These are phyloP conservation scores for Lophiotrema nucula DNA, from an alignment of 495 filamentous ascomycete species.

Conservation along the genomic window DNA sequence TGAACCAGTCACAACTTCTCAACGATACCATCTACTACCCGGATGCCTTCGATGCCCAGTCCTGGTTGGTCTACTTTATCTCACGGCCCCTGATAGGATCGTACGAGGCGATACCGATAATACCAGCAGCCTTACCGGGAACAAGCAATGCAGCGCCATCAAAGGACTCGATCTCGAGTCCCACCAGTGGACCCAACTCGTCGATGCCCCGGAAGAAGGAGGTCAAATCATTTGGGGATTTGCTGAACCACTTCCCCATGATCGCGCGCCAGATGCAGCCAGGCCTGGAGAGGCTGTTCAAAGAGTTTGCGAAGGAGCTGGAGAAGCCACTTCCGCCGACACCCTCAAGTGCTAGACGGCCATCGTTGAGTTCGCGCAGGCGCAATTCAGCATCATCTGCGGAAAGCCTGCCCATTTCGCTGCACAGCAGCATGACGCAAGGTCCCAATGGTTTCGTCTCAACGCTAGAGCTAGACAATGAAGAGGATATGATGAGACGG, in stretches of 20 bases:
- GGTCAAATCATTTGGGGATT: constrained; percentile 83
- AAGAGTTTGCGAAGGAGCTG: constrained; percentile 80
- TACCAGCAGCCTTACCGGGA: constrained; percentile 35
- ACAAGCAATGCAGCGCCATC: not conserved
- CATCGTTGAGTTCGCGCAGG: constrained; percentile 42
- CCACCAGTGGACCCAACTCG: constrained; percentile 27
- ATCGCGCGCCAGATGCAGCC: constrained; percentile 96
- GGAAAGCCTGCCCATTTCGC: constrained; percentile 31
- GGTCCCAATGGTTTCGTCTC: constrained; percentile 32
- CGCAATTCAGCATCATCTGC: constrained; percentile 33
- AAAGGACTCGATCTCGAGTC: constrained; percentile 1
- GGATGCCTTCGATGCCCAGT: constrained; percentile 73
- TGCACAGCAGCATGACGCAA: constrained; percentile 33
- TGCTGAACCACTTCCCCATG: constrained; percentile 90
- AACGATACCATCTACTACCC: constrained; percentile 86
- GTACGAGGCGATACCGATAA: constrained; percentile 62
- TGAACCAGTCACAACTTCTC: constrained; percentile 86
- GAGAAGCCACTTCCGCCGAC: constrained; percentile 80
- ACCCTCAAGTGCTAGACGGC: constrained; percentile 50
- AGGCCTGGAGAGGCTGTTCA: constrained; percentile 85
- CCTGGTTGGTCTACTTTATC: constrained; percentile 97
- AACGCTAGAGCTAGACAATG: constrained; percentile 63
- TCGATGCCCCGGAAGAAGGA: constrained; percentile 72
- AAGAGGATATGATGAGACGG: constrained; percentile 81
- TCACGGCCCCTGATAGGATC: constrained; percentile 85